phyloP scores from a whole-genome alignment of 495 filamentous ascomycete genomes.

The Penicillium taxi region DNA sequence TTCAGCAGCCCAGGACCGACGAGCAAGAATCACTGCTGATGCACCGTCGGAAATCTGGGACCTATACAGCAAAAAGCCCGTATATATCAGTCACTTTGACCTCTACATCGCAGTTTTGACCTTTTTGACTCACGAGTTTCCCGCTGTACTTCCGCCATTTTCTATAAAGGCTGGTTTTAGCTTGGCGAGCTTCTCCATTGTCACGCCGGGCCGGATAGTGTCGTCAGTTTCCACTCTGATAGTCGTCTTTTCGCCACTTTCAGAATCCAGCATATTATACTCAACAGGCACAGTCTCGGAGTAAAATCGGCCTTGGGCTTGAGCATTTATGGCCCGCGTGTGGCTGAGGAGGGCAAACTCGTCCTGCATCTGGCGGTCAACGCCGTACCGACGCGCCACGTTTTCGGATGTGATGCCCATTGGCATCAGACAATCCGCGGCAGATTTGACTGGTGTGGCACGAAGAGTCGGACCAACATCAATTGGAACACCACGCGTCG shows the following conservation, averaged over 20 bases:
- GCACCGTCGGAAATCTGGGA: conserved; percentile 89
- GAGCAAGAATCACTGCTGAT: conserved; percentile 85
- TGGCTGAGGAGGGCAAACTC: conserved; percentile 76
- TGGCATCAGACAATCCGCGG: conserved; percentile 72
- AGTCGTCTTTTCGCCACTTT: conserved; percentile 67
- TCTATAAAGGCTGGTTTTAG: conserved; percentile 57
- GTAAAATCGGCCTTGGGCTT: conserved; percentile 83
- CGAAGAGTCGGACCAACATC: conserved; percentile 61
- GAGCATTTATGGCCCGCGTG: conserved; percentile 75
- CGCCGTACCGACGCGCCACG: conserved; percentile 76
- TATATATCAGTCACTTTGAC: no score
- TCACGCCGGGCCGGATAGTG: conserved; percentile 84
- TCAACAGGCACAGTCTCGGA: conserved; percentile 88
- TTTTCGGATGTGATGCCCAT: conserved; percentile 99
- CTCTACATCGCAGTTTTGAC: no score
- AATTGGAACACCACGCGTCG: no score
- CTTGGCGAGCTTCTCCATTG: conserved; percentile 69
- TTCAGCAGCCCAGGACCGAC: conserved; percentile 73
- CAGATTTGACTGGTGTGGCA: conserved; percentile 62
- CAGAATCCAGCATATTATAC: conserved; percentile 69
- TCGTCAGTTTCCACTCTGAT: conserved; percentile 80
- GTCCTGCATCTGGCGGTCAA: conserved; percentile 70
- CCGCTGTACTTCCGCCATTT: no score
- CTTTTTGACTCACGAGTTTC: no score
- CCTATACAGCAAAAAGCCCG: no score